A percentile compares a stretch with the other conserved stretches of the same genome.
Conservation (phyloP, 2,329 filamentous ascomycete species). For the Aspergillus sp. region DNA sequence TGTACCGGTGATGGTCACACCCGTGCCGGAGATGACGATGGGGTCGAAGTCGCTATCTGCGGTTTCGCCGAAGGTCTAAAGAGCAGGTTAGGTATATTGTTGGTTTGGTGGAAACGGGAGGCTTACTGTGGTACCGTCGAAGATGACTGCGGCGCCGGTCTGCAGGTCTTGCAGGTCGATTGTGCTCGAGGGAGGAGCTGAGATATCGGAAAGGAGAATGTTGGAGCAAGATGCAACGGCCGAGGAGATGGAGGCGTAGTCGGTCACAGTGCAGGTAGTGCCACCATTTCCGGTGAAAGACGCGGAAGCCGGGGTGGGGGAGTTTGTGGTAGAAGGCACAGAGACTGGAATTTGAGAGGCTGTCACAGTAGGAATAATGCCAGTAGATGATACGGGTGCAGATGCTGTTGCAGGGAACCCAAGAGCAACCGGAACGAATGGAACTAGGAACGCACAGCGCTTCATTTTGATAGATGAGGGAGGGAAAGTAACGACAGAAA, state of each 20-base stretch:
- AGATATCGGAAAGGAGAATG: slow-evolving; percentile 43
- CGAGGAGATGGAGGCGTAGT: slow-evolving; percentile 33
- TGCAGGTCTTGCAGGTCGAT: slow-evolving; percentile 44
- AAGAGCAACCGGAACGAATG: slow-evolving; percentile 22
- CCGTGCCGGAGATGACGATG: slow-evolving; percentile 39
- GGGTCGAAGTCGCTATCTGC: slow-evolving; percentile 38
- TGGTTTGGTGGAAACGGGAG: neutral
- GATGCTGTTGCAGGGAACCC: too few relatives aligned
- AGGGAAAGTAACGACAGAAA: neutral
- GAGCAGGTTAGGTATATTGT: too few relatives aligned
- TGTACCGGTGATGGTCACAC: slow-evolving; percentile 41
- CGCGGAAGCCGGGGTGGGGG: neutral
- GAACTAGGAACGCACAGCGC: slow-evolving; percentile 26
- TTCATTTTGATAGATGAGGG: slow-evolving; percentile 15
- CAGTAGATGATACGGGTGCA: neutral
- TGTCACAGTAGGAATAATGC: neutral
- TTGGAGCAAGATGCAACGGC: slow-evolving; percentile 43
- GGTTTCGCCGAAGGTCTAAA: slow-evolving; percentile 37
- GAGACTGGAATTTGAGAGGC: neutral
- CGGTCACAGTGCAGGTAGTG: slow-evolving; percentile 26
- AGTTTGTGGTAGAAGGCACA: neutral
- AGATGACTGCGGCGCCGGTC: slow-evolving; percentile 44
- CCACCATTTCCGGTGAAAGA: slow-evolving; percentile 15
- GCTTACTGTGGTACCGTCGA: slow-evolving; percentile 36
- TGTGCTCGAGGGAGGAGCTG: slow-evolving; percentile 38